Evolutionary conservation across 2,329 filamentous ascomycete genomes (phyloP).

Genomic region (Balansia obtecta): DNA sequence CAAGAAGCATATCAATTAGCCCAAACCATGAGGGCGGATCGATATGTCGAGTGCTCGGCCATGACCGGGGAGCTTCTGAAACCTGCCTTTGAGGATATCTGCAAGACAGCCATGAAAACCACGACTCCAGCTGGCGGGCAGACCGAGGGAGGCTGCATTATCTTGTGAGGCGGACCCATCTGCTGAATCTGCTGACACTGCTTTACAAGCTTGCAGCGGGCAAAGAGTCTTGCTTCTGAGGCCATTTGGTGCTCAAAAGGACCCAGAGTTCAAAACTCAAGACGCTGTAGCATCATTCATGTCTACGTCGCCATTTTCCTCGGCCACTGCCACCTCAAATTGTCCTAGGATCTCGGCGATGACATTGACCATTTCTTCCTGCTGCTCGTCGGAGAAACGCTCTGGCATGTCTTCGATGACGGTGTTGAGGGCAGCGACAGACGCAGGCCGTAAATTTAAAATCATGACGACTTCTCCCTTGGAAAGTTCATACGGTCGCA

Average conservation of each 20-base stretch:
- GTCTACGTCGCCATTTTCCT: slow-evolving; percentile 22
- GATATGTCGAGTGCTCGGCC: slow-evolving; percentile 52
- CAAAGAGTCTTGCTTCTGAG: neutral
- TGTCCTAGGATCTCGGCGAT: slow-evolving; percentile 46
- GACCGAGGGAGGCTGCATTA: slow-evolving; percentile 40
- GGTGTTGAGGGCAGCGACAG: slow-evolving; percentile 44
- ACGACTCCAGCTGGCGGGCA: slow-evolving; percentile 34
- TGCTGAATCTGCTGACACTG: too few relatives aligned
- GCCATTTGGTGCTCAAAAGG: neutral
- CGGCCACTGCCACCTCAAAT: slow-evolving; percentile 19
- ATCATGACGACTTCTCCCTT: slow-evolving; percentile 60
- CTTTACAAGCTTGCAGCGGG: neutral
- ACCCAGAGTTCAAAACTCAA: slow-evolving; percentile 8
- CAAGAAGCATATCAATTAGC: slow-evolving; percentile 46
- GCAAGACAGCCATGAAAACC: slow-evolving; percentile 39
- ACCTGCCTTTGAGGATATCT: slow-evolving; percentile 48
- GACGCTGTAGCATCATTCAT: slow-evolving; percentile 24
- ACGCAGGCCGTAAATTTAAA: slow-evolving; percentile 50
- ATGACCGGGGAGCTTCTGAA: slow-evolving; percentile 45
- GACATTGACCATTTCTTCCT: slow-evolving; percentile 43
- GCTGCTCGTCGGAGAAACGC: slow-evolving; percentile 46
- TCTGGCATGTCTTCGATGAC: slow-evolving; percentile 53
- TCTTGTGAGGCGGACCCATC: slow-evolving; percentile 28
- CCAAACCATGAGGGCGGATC: slow-evolving; percentile 47
- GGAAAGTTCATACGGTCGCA: slow-evolving; percentile 46